These are phyloP conservation scores for Citrus cavaleriei DNA, from an alignment of 345 rosid species.

Conservation along the genomic window DNA sequence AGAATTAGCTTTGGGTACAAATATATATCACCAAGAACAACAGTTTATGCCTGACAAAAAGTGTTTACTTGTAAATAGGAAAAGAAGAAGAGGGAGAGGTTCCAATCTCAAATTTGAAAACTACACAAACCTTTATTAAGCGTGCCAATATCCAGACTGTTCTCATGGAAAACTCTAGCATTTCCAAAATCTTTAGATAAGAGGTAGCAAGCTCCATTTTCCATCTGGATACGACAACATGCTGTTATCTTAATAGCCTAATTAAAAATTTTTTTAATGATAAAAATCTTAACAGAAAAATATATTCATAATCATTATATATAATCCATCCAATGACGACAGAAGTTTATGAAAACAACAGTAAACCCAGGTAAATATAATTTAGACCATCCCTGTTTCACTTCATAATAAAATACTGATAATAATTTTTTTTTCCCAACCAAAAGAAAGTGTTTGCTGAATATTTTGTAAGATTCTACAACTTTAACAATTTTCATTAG, in stretches of 20 bases:
- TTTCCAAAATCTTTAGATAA: constrained; percentile 55
- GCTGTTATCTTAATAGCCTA: constrained; percentile 2
- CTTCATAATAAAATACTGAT: not conserved
- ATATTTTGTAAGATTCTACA: not conserved
- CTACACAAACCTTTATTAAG: constrained; percentile 57
- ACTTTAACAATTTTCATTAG: not conserved
- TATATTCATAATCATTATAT: not conserved
- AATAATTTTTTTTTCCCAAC: not conserved
- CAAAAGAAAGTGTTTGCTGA: not conserved
- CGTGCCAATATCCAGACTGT: constrained; percentile 47
- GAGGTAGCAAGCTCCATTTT: constrained; percentile 44
- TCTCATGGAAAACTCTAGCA: constrained; percentile 45
- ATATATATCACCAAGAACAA: not conserved
- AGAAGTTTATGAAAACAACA: not conserved
- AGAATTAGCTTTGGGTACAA: not conserved
- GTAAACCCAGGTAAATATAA: constrained; percentile 1
- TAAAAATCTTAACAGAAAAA: not conserved
- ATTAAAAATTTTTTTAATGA: not conserved
- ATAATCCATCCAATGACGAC: not conserved
- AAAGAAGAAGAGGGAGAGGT: not conserved
- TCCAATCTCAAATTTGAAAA: constrained; percentile 2
- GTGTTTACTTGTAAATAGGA: not conserved
- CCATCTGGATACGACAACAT: constrained; percentile 40
- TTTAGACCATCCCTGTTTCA: not conserved
- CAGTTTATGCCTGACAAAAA: not conserved